Evolutionary conservation across 2,329 filamentous ascomycete species (phyloP), one percentile per base, ranked within the genome.

Genomic region (Epichloe amarillans): DNA sequence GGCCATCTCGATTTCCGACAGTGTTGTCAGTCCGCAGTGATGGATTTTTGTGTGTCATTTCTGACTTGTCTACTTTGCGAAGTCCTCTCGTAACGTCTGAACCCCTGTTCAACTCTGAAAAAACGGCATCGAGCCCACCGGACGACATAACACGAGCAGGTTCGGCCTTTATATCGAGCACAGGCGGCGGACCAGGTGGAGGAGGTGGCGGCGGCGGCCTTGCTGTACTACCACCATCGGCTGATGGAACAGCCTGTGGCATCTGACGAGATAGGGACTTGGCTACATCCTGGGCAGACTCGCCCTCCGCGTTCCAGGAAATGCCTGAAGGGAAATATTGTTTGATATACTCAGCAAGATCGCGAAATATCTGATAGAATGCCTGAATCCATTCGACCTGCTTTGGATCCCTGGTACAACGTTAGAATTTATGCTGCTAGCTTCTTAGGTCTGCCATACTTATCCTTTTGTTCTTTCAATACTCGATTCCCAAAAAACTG

Each of bases 41-140:
- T 14, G 93, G 93, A 69, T 98, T 98, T 74, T 97, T 97, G 71
- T 98, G 93, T 53, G 93, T 98, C 91, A 96, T 96, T 67, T 97
- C 77, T 50, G 86, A 93, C 64, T 84, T 85, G 70, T 96, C 91
- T 47, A 98, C 93, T 73, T 96, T 98, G 58, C 86, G 85, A 37
- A 98, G 76, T 35, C 86, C 83, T 57, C 87, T 82, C 4, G 93
- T 98, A 53, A 98, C 87, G n/a, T 80, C 76, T 53, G 87, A 82
- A 52, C 93, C 93, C 65, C 85, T 84, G 70, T 97, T 97, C 49
- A 98, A 73, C 57, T 96, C 86, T 40, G 84, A 84, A 66, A 98
- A 98, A 3, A 98, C 89, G 23, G 91, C 89, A 21, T 82, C 82
- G 66, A 95, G 82, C 51, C 91, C 89, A 3, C 74, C 63, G 11